phyloP scores from a whole-genome alignment of 1,284 basidiomycete species.

The Rhodofomes roseus region DNA sequence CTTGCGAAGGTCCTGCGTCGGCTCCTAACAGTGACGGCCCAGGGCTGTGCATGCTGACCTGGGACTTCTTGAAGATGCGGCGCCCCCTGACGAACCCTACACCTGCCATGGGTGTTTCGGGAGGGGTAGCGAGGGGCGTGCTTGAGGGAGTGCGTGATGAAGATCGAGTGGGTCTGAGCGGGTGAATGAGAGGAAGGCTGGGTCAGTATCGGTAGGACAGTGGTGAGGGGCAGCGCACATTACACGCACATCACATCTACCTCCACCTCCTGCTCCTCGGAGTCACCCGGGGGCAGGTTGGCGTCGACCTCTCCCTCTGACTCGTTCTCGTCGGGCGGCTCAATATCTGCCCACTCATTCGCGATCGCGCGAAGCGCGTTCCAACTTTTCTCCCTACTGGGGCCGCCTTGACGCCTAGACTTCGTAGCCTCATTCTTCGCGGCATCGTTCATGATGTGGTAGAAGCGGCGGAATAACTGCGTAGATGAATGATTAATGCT shows the following conservation, averaged over 20 bases:
- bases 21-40: too few relatives aligned
- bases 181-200: too few relatives aligned
- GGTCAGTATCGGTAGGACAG: not conserved
- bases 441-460: not conserved
- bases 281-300: too few relatives aligned
- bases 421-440: not conserved
- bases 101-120: too few relatives aligned
- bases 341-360: not conserved
- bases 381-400: not conserved
- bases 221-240: not conserved
- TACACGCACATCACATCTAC: not conserved
- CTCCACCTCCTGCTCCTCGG: not conserved
- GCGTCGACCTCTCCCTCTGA: not conserved
- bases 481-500: not conserved
- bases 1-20: too few relatives aligned
- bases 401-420: too few relatives aligned
- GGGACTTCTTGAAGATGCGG: too few relatives aligned
- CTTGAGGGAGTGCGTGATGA: too few relatives aligned
- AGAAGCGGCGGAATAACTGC: not conserved
- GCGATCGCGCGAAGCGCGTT: not conserved
- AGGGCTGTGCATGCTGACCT: too few relatives aligned
- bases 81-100: too few relatives aligned
- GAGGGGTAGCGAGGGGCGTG: too few relatives aligned
- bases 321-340: not conserved
- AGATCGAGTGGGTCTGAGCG: too few relatives aligned